Evolutionary conservation across 78 protist genomes (phyloP), one percentile per base, ranked within the genome.

Genomic region (Carpediemonas membranifera): DNA sequence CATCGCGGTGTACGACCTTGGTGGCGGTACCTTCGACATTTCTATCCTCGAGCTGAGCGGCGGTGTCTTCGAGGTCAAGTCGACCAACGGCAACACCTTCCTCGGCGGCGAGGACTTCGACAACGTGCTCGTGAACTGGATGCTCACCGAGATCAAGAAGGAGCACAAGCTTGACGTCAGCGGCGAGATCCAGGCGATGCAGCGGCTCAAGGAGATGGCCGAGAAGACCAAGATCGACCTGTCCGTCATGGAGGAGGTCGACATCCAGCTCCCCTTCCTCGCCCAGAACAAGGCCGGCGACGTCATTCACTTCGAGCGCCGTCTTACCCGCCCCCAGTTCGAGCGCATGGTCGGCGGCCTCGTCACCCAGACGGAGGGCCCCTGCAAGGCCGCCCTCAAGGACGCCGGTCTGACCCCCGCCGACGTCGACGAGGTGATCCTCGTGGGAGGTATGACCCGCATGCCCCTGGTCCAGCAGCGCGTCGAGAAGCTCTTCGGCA

Each of bases 1-100:
- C 39, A 76, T 94, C 36, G 80, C 93, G 18, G 98, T 96, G 36
- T 94, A 80, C 82, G 99, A 96, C 64, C 79, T 96, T 14, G 99
- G 98, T 25, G 99, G 96, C 15, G 99, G 99, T n/a, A 96, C 99
- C 43, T 94, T 94, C 71, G 98, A 91, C 64, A 98, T 95, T 52
- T 89, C 98, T 11, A 69, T 96, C 52, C 87, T 94, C 39, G 77
- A 36, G 16, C 19, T 92, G 66, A 88, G 87, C 53, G 93, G 87
- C 59, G 98, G 97, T 50, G 91, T 92, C 27, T 96, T 93, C 68
- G 97, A 94, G 81, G 99, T 96, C 16, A 2, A 61, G 51, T 92
- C 99, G 43, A 94, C 99, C 51, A 62, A 51, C 77, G 99, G 98
- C 30, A 96, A 95, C 80, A 91, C 98, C 28, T 97, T 92, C 60